Conservation (phyloP, 2,329 filamentous ascomycete genomes). For the Xylaria sp. region DNA sequence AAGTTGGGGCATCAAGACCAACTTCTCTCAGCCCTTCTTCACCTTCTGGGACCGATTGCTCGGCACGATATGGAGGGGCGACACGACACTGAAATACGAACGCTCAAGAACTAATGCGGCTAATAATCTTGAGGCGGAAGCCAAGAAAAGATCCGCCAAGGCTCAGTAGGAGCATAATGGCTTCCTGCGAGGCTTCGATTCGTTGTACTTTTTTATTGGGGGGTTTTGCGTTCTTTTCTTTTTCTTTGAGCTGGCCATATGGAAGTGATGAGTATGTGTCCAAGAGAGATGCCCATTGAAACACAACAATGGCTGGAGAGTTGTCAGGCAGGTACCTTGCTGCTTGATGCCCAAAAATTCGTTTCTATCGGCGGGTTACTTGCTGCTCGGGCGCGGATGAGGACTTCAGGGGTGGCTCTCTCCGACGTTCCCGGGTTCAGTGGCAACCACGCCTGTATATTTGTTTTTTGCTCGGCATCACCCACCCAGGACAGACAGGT, state of each 20-base stretch:
- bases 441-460: slow-evolving; percentile 17
- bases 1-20: slow-evolving; percentile 97
- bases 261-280: slow-evolving; percentile 15
- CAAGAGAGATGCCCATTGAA: slow-evolving; percentile 16
- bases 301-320: slow-evolving; percentile 6
- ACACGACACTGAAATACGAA: slow-evolving; percentile 40
- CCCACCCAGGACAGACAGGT: neutral
- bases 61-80: slow-evolving; percentile 76
- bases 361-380: slow-evolving; percentile 10
- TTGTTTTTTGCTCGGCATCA: slow-evolving; percentile 1
- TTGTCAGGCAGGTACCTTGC: slow-evolving; percentile 17
- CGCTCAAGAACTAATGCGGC: slow-evolving; percentile 38
- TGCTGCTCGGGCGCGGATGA: slow-evolving; percentile 3
- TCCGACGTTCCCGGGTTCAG: too few relatives aligned
- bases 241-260: slow-evolving; percentile 9
- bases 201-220: slow-evolving; percentile 25
- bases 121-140: slow-evolving; percentile 42
- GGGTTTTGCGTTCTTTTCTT: slow-evolving; percentile 19
- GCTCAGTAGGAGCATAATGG: slow-evolving; percentile 21
- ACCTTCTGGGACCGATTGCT: slow-evolving; percentile 88
- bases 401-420: too few relatives aligned
- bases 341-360: slow-evolving; percentile 13
- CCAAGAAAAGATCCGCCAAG: slow-evolving; percentile 33
- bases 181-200: slow-evolving; percentile 12
- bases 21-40: slow-evolving; percentile 88